These are phyloP conservation scores for Amanita rubescens DNA, from an alignment of 768 basidiomycete species.

Conservation along the genomic window DNA sequence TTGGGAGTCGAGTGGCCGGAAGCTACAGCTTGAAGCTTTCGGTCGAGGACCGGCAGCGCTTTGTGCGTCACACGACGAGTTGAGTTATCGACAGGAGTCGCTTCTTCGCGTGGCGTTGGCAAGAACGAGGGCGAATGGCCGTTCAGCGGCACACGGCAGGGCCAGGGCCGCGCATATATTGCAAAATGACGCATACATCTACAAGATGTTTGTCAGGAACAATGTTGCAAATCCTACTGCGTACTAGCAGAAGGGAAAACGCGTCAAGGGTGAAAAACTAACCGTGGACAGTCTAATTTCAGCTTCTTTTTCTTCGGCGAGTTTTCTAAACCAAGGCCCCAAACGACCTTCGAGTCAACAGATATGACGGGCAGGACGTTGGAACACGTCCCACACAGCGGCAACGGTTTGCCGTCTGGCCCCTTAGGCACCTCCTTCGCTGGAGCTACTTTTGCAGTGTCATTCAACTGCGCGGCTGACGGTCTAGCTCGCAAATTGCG, in stretches of 20 bases:
- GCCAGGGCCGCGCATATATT: conserved; percentile 71
- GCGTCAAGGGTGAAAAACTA: too few relatives aligned
- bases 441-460: conserved; percentile 26
- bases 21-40: conserved; percentile 40
- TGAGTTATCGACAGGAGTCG: conserved; percentile 37
- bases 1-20: conserved; percentile 15
- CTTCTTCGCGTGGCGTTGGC: conserved; percentile 45
- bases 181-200: conserved; percentile 79
- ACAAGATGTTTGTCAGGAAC: conserved; percentile 4
- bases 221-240: too few relatives aligned
- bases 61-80: conserved; percentile 46
- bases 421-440: conserved; percentile 37
- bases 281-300: conserved; percentile 74
- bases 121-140: conserved; percentile 30
- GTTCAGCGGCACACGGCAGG: conserved; percentile 48
- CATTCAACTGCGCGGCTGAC: conserved; percentile 12
- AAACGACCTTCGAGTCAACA: conserved; percentile 67
- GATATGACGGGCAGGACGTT: conserved; percentile 71
- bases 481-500: conserved; percentile 46
- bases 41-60: conserved; percentile 41
- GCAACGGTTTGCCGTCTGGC: conserved; percentile 58
- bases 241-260: too few relatives aligned
- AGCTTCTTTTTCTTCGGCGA: conserved; percentile 51
- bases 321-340: conserved; percentile 53
- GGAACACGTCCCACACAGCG: conserved; percentile 63